A percentile compares a stretch with the other conserved stretches of the same genome.
Conservation (phyloP, 805 yeast genomes). For the Starmerella ratchasimensis region DNA sequence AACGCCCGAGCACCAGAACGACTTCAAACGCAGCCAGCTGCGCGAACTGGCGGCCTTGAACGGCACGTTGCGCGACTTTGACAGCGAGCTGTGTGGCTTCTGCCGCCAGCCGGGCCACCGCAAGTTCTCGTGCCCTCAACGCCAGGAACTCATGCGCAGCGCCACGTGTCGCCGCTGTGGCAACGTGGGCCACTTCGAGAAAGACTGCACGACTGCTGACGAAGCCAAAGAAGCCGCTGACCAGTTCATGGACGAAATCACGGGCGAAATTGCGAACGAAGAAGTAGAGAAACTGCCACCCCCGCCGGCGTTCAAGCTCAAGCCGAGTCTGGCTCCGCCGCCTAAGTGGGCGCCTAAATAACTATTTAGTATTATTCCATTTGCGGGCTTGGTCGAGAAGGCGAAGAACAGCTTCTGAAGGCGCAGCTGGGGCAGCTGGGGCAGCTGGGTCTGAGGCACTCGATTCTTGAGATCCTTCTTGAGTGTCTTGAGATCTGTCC, state of each 20-base stretch:
- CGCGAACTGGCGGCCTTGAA: conserved; percentile 85
- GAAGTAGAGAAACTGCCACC: neutral
- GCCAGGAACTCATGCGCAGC: conserved; percentile 36
- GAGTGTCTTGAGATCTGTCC: neutral
- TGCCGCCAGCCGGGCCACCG: conserved; percentile 77
- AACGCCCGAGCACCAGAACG: conserved; percentile 89
- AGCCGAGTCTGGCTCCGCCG: conserved; percentile 4
- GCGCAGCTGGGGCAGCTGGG: no score
- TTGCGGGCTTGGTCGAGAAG: no score
- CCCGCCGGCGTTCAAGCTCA: neutral
- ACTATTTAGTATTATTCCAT: no score
- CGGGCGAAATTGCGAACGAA: neutral
- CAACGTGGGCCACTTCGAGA: conserved; percentile 68
- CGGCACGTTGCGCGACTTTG: conserved; percentile 83
- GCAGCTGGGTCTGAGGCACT: no score
- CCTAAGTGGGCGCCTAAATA: neutral
- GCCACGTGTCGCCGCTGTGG: conserved; percentile 72
- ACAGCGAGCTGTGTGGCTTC: conserved; percentile 43
- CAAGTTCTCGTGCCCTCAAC: conserved; percentile 69
- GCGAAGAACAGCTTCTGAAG: no score
- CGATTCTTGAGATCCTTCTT: no score
- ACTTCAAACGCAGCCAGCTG: conserved; percentile 76
- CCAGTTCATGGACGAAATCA: conserved; percentile 5
- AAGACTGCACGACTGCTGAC: conserved; percentile 52
- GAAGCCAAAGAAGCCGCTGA: neutral